phyloP scores from a whole-genome alignment of 495 filamentous ascomycete species.

The Rostrohypoxylon terebratum region DNA sequence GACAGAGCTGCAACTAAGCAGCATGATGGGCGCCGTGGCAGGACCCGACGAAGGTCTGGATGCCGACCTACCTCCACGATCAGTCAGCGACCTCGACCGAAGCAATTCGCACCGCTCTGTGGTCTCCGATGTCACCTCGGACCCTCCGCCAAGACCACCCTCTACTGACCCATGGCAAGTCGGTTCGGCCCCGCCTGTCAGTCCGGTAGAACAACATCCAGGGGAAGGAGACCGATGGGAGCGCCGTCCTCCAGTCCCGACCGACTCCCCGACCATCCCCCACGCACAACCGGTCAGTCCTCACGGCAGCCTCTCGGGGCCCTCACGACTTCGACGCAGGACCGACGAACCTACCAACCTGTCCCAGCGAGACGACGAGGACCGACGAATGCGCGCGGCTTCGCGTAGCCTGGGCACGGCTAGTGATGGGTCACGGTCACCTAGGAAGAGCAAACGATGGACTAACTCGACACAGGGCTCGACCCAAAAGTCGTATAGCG shows the following conservation, averaged over 20 bases:
- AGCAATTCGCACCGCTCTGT: slow-evolving; percentile 44
- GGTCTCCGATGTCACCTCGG: slow-evolving; percentile 47
- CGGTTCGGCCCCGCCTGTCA: slow-evolving; percentile 42
- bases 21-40: slow-evolving; percentile 44
- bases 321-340: slow-evolving; percentile 26
- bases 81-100: slow-evolving; percentile 41
- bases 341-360: slow-evolving; percentile 30
- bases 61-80: slow-evolving; percentile 25
- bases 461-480: slow-evolving; percentile 50
- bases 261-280: slow-evolving; percentile 50
- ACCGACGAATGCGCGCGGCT: slow-evolving; percentile 45
- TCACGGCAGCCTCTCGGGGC: slow-evolving; percentile 15
- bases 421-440: slow-evolving; percentile 48
- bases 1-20: slow-evolving; percentile 43
- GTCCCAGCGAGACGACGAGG: slow-evolving; percentile 42
- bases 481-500: slow-evolving; percentile 37
- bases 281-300: slow-evolving; percentile 46
- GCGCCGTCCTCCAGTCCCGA: slow-evolving; percentile 36
- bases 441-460: slow-evolving; percentile 48
- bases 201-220: slow-evolving; percentile 37
- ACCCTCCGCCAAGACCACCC: slow-evolving; percentile 46
- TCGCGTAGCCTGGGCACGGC: slow-evolving; percentile 43
- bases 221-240: slow-evolving; percentile 46
- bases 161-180: slow-evolving; percentile 48
- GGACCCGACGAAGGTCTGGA: slow-evolving; percentile 47